These are phyloP conservation scores for Metschnikowia similis DNA, from an alignment of 805 yeast genomes.

Conservation along the genomic window DNA sequence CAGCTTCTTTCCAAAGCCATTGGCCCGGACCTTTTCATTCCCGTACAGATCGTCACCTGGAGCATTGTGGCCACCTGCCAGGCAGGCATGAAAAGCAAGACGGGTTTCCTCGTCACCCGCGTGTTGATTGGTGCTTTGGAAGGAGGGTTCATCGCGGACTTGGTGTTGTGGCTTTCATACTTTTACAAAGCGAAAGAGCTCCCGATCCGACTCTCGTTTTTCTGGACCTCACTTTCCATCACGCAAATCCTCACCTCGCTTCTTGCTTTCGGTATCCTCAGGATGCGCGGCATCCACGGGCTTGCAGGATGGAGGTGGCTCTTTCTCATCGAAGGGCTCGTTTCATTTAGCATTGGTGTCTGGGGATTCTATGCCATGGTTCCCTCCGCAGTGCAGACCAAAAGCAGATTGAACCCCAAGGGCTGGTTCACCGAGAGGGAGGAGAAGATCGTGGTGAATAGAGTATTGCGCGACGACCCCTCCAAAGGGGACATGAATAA, in stretches of 20 bases:
- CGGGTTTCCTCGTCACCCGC: slow-evolving; percentile 46
- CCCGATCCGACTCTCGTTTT: slow-evolving; percentile 53
- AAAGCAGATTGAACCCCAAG: slow-evolving; percentile 44
- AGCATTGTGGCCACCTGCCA: slow-evolving; percentile 52
- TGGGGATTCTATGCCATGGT: slow-evolving; percentile 46
- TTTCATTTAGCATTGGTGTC: slow-evolving; percentile 53
- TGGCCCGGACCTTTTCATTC: slow-evolving; percentile 63
- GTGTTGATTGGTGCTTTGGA: slow-evolving; percentile 54
- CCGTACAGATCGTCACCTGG: slow-evolving; percentile 56
- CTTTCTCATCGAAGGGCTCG: slow-evolving; percentile 58
- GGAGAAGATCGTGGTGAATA: slow-evolving; percentile 53
- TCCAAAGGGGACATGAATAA: slow-evolving; percentile 60
- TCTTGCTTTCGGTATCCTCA: slow-evolving; percentile 49
- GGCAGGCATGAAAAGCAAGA: slow-evolving; percentile 36
- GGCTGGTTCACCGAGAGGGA: slow-evolving; percentile 51
- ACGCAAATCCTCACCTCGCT: slow-evolving; percentile 46
- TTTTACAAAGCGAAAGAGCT: slow-evolving; percentile 60
- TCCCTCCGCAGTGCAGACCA: slow-evolving; percentile 51
- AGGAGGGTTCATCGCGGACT: slow-evolving; percentile 60
- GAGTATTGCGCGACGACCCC: slow-evolving; percentile 61
- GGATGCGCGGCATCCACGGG: slow-evolving; percentile 42
- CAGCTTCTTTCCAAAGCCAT: slow-evolving; percentile 59
- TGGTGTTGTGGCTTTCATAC: slow-evolving; percentile 55
- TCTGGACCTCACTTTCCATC: slow-evolving; percentile 53
- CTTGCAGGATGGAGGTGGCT: slow-evolving; percentile 62